Conservation (phyloP, 2,329 filamentous ascomycete species). For the Grosmannia huntii region DNA sequence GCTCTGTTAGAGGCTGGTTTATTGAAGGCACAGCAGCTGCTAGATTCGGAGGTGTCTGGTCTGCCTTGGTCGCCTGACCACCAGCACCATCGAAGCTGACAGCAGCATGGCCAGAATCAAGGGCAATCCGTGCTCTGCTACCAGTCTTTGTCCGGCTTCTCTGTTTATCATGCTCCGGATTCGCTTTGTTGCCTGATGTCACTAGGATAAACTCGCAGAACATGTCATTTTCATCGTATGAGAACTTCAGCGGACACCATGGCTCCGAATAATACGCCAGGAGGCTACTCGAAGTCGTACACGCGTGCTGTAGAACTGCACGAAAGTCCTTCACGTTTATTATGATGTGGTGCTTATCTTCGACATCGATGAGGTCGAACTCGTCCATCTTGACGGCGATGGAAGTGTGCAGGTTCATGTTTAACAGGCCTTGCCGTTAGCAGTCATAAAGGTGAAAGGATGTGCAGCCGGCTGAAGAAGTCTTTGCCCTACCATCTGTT, state of each 20-base stretch:
- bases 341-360: constrained; percentile 65
- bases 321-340: constrained; percentile 77
- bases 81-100: background rate
- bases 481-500: constrained; percentile 38
- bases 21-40: background rate
- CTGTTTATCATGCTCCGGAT: constrained; percentile 21
- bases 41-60: constrained; percentile 9
- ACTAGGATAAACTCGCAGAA: constrained; percentile 69
- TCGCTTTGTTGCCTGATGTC: constrained; percentile 56
- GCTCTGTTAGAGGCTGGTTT: constrained; percentile 20
- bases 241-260: constrained; percentile 58
- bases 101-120: background rate
- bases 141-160: background rate
- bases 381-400: constrained; percentile 65
- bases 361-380: constrained; percentile 61
- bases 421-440: constrained; percentile 45
- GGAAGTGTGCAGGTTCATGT: constrained; percentile 69
- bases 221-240: constrained; percentile 55
- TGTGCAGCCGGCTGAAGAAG: background rate
- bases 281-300: constrained; percentile 52
- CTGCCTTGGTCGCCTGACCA: background rate
- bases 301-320: constrained; percentile 64
- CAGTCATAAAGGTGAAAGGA: background rate
- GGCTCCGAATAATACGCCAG: constrained; percentile 59
- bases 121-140: background rate